Evolutionary conservation across 306 rosid genomes (phyloP).

Genomic region (Boehmeria nivea): DNA sequence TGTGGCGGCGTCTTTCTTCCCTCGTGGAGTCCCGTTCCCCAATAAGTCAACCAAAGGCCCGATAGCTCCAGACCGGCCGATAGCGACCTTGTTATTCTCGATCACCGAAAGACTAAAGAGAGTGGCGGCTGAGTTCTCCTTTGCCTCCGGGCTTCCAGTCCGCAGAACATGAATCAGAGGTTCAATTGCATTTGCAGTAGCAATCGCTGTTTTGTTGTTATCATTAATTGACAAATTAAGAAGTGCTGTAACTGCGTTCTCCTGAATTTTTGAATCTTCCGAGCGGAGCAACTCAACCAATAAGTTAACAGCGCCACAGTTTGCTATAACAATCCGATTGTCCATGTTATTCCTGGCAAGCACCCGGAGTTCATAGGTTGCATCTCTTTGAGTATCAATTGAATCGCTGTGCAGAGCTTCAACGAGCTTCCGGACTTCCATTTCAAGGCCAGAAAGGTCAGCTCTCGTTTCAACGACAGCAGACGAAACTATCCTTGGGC

Average conservation of each 20-base stretch:
- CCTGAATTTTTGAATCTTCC: conserved; percentile 60
- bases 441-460: conserved; percentile 72
- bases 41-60: conserved; percentile 82
- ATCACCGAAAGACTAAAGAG: conserved; percentile 92
- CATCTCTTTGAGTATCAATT: conserved; percentile 64
- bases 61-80: conserved; percentile 93
- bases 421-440: conserved; percentile 62
- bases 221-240: conserved; percentile 85
- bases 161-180: conserved; percentile 83
- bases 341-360: conserved; percentile 86
- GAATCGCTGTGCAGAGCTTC: conserved; percentile 62
- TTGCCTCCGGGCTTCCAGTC: conserved; percentile 89
- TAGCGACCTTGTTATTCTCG: conserved; percentile 78
- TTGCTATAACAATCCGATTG: conserved; percentile 86
- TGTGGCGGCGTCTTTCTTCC: conserved; percentile 96
- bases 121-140: conserved; percentile 98
- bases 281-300: conserved; percentile 71
- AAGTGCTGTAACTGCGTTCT: conserved; percentile 93
- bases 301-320: conserved; percentile 66
- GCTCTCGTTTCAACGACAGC: conserved; percentile 51
- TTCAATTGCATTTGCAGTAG: conserved; percentile 76
- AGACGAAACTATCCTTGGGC: conserved; percentile 52
- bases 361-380: conserved; percentile 64
- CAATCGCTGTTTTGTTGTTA: conserved; percentile 76
- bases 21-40: conserved; percentile 91